These are phyloP conservation scores for Lolium rigidum DNA, from an alignment of 176 grass and related monocot species.

Conservation along the genomic window DNA sequence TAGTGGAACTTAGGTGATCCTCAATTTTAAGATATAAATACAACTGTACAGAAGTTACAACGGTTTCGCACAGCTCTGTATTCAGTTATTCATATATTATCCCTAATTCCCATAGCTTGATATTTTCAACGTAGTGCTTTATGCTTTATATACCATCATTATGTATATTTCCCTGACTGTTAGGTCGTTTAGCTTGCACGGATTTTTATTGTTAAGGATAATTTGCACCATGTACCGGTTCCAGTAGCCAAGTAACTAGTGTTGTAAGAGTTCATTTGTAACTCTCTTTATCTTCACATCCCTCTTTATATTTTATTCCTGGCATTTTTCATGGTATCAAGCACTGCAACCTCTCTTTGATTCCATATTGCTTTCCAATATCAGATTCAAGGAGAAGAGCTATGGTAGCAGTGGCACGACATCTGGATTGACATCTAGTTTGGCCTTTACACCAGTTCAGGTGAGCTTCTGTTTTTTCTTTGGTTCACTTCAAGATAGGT, in stretches of 20 bases:
- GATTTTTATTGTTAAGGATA: background rate
- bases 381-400: conserved; percentile 91
- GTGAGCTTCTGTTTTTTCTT: conserved; percentile 45
- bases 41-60: background rate
- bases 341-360: background rate
- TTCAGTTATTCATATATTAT: background rate
- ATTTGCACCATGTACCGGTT: conserved; percentile 19
- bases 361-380: conserved; percentile 40
- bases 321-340: background rate
- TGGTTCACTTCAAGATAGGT: background rate
- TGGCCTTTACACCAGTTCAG: conserved; percentile 94
- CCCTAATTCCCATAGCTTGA: conserved; percentile 14
- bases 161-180: background rate
- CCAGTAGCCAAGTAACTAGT: background rate
- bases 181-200: background rate
- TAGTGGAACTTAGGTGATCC: background rate
- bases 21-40: conserved; percentile 24
- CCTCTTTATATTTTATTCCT: conserved; percentile 15
- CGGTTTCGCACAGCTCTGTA: background rate
- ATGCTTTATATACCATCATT: conserved; percentile 17
- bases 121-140: background rate
- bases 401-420: conserved; percentile 83
- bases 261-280: background rate
- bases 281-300: background rate
- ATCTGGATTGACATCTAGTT: conserved; percentile 90